Evolutionary conservation across 2,329 filamentous ascomycete genomes (phyloP), one percentile per base, ranked within the genome.

Genomic region (Aphanocladium album): DNA sequence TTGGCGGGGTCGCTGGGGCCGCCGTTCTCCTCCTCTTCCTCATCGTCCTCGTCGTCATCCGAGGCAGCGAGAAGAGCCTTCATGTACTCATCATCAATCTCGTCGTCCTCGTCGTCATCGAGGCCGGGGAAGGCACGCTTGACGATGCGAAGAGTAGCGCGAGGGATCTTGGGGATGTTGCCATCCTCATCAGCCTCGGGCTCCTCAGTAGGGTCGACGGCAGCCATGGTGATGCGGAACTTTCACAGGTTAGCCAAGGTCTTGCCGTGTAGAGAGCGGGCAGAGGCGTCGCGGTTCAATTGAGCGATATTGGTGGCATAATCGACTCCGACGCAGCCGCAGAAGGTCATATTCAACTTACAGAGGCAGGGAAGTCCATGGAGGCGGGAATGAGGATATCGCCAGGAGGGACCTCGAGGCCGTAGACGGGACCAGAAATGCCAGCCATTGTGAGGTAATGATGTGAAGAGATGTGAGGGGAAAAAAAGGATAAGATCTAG

Each of bases 141-240:
- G 73, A 98, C 83, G 67, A 99, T 83, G 80, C 95, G 96, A 70
- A 99, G 81, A 56, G 95, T 99, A 58, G 95, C 89, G 68, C 93
- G 89, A 68, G 88, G 84, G 64, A 86, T 76, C 61, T 78, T 75
- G 68, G 84, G 84, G 62, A 84, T 76, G 70, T 87, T 85, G 68
- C 81, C 83, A 57, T 83, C 82, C 61, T 82, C 81, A 67, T 88
- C 86, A 62, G 81, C 81, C 74, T 91, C 83, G 39, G 87, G 83
- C 68, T 86, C 82, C 69, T 90, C 90, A 70, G 86, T 91, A 62
- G 95, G 95, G 74, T 99, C 93, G 74, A 99, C 89, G 66, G 95
- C 95, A 70, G 96, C 95, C 95, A 99, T 99, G 71, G 93, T 98
- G 72, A 99, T 91, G 74, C 91, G 91, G 80, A 97, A 96, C 93